phyloP scores from a whole-genome alignment of 768 basidiomycete species.

The Pisolithus microcarpus region DNA sequence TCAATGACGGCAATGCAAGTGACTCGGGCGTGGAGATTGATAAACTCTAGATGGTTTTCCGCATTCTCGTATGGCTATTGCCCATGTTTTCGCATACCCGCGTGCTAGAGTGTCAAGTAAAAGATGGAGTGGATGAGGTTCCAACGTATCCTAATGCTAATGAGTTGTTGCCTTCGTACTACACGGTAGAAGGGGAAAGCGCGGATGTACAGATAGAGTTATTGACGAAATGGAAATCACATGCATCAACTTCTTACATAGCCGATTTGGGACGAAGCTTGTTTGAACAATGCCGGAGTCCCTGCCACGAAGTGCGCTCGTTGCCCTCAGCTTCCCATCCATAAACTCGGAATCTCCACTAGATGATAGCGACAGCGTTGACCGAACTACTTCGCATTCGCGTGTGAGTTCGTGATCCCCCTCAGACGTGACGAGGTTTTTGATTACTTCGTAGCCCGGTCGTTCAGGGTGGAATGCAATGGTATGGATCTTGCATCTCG shows the following conservation, averaged over 20 bases:
- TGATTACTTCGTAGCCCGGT: conserved; percentile 47
- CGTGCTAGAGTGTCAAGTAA: background rate
- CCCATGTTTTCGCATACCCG: background rate
- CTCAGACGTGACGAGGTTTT: background rate
- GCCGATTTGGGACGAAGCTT: background rate
- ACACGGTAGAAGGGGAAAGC: too few species aligned
- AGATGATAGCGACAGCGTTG: conserved; percentile 45
- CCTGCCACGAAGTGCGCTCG: too few species aligned
- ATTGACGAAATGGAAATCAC: background rate
- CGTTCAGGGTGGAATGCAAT: conserved; percentile 90
- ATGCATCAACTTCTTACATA: background rate
- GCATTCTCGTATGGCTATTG: background rate
- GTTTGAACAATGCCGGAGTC: too few species aligned
- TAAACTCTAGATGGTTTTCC: conserved; percentile 20
- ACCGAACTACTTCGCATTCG: conserved; percentile 61
- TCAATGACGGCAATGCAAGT: conserved; percentile 48
- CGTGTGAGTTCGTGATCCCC: conserved; percentile 39
- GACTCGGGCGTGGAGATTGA: conserved; percentile 65
- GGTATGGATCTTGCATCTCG: conserved; percentile 33
- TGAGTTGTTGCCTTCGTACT: background rate
- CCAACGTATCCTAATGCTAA: background rate
- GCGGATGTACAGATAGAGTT: background rate
- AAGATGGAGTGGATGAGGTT: too few species aligned
- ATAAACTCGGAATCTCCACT: background rate
- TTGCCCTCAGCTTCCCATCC: background rate